Conservation (phyloP, 805 yeast genomes). For the Kodamaea kakaduensis region DNA sequence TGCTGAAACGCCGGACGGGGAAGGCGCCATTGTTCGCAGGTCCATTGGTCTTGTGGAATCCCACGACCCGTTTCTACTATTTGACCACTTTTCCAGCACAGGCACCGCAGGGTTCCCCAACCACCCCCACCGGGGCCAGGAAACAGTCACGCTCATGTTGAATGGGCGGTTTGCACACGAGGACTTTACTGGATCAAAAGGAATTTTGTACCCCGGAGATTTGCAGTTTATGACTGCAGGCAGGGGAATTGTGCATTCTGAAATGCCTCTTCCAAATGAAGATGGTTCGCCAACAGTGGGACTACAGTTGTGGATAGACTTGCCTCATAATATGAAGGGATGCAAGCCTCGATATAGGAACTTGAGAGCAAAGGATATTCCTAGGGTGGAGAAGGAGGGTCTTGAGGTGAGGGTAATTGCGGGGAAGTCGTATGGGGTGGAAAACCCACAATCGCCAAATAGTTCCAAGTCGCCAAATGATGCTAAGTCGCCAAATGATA, state of each 20-base stretch:
- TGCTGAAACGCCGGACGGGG: constrained; percentile 76
- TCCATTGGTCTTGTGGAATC: constrained; percentile 74
- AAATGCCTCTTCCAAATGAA: constrained; percentile 65
- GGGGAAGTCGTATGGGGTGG: constrained; percentile 72
- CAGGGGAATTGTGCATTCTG: constrained; percentile 79
- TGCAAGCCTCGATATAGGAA: constrained; percentile 76
- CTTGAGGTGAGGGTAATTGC: constrained; percentile 68
- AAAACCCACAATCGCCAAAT: constrained; percentile 80
- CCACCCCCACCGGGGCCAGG: constrained; percentile 81
- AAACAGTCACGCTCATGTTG: constrained; percentile 66
- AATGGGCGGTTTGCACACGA: constrained; percentile 74
- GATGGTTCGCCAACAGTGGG: constrained; percentile 51
- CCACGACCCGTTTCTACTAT: constrained; percentile 76
- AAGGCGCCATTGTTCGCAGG: constrained; percentile 81
- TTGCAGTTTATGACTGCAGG: constrained; percentile 95
- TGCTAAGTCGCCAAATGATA: constrained; percentile 69
- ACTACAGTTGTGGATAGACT: constrained; percentile 85
- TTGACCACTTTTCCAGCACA: constrained; percentile 69
- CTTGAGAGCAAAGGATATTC: constrained; percentile 64
- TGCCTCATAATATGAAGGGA: constrained; percentile 61
- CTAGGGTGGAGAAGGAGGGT: constrained; percentile 61
- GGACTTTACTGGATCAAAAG: constrained; percentile 84
- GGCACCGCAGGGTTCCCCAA: constrained; percentile 77
- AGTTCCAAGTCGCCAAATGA: constrained; percentile 80
- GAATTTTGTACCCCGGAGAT: constrained; percentile 76